phyloP scores from a whole-genome alignment of 129 eudicot species.

The Glebionis coronaria region DNA sequence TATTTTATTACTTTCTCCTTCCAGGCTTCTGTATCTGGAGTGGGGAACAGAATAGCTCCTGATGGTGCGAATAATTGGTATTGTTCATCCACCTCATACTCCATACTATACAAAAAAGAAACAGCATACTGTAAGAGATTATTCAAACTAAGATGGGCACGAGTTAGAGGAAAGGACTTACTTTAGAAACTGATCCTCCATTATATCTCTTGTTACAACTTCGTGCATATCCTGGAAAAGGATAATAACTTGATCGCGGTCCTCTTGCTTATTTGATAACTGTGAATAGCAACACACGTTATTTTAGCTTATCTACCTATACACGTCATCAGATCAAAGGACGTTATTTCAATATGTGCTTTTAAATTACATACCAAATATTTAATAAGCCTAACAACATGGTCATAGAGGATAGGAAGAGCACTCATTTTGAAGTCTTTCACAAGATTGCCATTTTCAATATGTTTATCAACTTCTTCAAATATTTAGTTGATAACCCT shows the following conservation, averaged over 20 bases:
- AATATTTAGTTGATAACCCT: constrained; percentile 35
- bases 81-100: constrained; percentile 5
- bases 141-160: neutral
- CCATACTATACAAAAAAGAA: constrained; percentile 42
- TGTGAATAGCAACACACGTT: constrained; percentile 29
- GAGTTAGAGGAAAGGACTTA: constrained; percentile 13
- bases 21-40: neutral
- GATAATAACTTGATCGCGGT: constrained; percentile 92
- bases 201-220: constrained; percentile 28
- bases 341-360: neutral
- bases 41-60: neutral
- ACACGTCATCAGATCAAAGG: neutral
- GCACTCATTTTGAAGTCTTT: too few relatives aligned
- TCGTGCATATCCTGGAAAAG: constrained; percentile 94
- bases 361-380: neutral
- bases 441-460: too few relatives aligned
- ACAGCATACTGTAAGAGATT: constrained; percentile 9
- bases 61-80: constrained; percentile 3
- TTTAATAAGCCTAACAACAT: too few relatives aligned
- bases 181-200: constrained; percentile 87
- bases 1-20: neutral
- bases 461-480: too few relatives aligned
- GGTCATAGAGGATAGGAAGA: too few relatives aligned
- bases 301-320: neutral
- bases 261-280: constrained; percentile 84